phyloP scores from a whole-genome alignment of 192 early-diverging fungal species.

The Backusella circina region DNA sequence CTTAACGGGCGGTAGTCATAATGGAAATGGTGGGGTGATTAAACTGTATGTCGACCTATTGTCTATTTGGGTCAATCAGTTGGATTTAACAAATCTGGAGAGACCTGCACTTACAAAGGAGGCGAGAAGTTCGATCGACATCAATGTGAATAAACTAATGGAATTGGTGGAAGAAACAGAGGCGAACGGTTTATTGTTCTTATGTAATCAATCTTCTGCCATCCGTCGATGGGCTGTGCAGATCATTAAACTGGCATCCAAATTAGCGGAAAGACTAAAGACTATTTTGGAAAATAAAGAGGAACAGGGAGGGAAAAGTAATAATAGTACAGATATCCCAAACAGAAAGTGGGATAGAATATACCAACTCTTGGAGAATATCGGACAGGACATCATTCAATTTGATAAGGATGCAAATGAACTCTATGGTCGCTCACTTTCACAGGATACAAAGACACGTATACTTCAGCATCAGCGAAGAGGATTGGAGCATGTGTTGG shows the following conservation, averaged over 20 bases:
- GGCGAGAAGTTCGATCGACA: slow-evolving; percentile 11
- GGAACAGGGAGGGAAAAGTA: background rate
- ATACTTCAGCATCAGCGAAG: slow-evolving; percentile 50
- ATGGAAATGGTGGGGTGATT: slow-evolving; percentile 49
- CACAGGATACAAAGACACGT: slow-evolving; percentile 37
- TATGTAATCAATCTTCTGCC: slow-evolving; percentile 52
- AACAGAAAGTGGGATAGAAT: slow-evolving; percentile 24
- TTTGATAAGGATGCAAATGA: slow-evolving; percentile 49
- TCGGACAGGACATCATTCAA: slow-evolving; percentile 45
- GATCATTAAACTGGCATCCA: slow-evolving; percentile 50
- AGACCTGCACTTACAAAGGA: slow-evolving; percentile 7
- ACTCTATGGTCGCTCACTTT: slow-evolving; percentile 36
- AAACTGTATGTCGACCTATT: slow-evolving; percentile 67
- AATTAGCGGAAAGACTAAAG: slow-evolving; percentile 45
- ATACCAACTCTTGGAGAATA: slow-evolving; percentile 29
- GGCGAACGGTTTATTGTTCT: slow-evolving; percentile 65
- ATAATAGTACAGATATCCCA: background rate
- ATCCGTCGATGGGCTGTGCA: slow-evolving; percentile 62
- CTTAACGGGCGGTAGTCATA: slow-evolving; percentile 6
- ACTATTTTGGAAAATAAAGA: slow-evolving; percentile 12
- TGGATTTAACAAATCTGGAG: slow-evolving; percentile 30
- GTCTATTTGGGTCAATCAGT: slow-evolving; percentile 48
- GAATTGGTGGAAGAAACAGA: slow-evolving; percentile 69
- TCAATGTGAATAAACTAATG: slow-evolving; percentile 28
- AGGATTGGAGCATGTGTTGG: slow-evolving; percentile 48